phyloP scores from a whole-genome alignment of 2,329 filamentous ascomycete genomes.

The Sclerotinia glacialis region DNA sequence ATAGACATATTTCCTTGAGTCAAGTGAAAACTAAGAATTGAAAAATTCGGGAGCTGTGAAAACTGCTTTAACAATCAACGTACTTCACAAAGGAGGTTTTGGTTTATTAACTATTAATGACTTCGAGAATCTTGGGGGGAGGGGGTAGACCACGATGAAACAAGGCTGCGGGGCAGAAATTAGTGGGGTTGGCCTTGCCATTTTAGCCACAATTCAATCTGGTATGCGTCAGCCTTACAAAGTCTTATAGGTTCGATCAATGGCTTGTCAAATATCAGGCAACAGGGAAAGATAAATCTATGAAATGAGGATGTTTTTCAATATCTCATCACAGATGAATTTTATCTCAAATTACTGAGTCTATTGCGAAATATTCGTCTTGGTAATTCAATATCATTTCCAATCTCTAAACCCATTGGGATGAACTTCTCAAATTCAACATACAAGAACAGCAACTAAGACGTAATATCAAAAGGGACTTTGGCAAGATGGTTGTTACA shows the following conservation, averaged over 20 bases:
- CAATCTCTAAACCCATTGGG: not conserved
- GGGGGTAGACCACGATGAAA: conserved; percentile 1
- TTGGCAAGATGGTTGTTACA: not conserved
- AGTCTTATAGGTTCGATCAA: not conserved
- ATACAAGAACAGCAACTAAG: not conserved
- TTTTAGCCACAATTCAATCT: conserved; percentile 1
- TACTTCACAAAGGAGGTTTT: not conserved
- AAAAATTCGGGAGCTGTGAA: not conserved
- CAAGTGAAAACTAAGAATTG: not conserved
- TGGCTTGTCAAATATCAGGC: not conserved
- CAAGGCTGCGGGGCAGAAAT: conserved; percentile 16
- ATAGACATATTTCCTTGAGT: conserved; percentile 45
- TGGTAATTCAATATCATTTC: not conserved
- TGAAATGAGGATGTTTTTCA: not conserved
- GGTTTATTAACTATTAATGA: not conserved
- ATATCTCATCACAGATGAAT: too few relatives aligned
- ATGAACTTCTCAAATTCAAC: not conserved
- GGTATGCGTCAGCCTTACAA: not conserved
- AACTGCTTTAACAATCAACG: not conserved
- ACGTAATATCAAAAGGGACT: not conserved
- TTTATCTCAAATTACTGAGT: not conserved
- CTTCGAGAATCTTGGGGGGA: conserved; percentile 1
- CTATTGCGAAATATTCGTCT: not conserved
- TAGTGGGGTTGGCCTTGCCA: conserved; percentile 8
- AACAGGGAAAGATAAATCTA: not conserved